Evolutionary conservation across 202 grass and related monocot species (phyloP).

Genomic region (Elaeis oleifera): DNA sequence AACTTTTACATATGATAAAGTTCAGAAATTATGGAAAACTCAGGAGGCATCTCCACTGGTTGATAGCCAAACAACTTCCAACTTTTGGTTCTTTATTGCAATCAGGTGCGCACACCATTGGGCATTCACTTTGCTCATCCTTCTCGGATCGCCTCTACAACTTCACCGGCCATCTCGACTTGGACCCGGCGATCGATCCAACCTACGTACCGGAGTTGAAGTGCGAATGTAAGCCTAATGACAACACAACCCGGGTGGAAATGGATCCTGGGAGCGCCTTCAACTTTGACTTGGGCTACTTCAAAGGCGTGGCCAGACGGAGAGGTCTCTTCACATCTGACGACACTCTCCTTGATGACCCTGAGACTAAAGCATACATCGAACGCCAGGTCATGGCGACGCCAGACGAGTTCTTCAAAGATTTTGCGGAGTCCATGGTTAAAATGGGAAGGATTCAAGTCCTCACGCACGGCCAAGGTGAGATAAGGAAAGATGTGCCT

Average conservation of each 20-base stretch:
- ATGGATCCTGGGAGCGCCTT: not conserved
- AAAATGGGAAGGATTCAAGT: not conserved
- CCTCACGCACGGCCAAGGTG: slow-evolving; percentile 2
- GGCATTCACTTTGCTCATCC: slow-evolving; percentile 4
- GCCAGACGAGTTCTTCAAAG: slow-evolving; percentile 3
- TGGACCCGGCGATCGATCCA: not conserved
- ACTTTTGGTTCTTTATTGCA: not conserved
- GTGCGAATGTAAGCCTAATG: slow-evolving; percentile 2
- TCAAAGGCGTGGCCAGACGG: not conserved
- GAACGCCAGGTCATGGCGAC: not conserved
- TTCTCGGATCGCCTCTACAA: slow-evolving; percentile 12
- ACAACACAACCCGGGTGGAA: not conserved
- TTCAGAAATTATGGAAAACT: too few relatives aligned
- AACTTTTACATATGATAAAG: too few relatives aligned
- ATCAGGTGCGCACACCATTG: slow-evolving; percentile 9
- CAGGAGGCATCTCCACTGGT: too few relatives aligned
- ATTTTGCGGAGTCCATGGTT: slow-evolving; percentile 2
- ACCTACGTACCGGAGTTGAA: not conserved
- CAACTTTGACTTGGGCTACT: slow-evolving; percentile 7
- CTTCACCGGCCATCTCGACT: slow-evolving; percentile 1
- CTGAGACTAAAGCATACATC: not conserved
- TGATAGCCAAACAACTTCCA: too few relatives aligned
- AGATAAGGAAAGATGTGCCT: slow-evolving; percentile 5
- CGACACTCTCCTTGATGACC: not conserved
- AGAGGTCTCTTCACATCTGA: slow-evolving; percentile 12